A percentile compares a stretch with the other conserved stretches of the same genome.
These are phyloP conservation scores for Exophiala phaeomuriformis DNA, from an alignment of 2,329 filamentous ascomycete genomes.

Conservation along the genomic window DNA sequence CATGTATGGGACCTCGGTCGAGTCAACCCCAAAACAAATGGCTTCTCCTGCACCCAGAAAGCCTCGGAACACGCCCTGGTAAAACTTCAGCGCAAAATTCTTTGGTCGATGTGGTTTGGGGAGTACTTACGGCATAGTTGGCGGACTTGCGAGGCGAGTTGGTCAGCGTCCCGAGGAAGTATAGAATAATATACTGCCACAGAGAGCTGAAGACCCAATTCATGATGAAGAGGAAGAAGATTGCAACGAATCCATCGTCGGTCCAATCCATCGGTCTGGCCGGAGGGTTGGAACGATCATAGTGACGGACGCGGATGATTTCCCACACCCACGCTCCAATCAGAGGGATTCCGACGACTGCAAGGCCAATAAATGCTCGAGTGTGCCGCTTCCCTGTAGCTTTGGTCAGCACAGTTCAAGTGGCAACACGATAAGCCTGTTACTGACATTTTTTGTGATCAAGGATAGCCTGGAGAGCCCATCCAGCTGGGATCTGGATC, in stretches of 20 bases:
- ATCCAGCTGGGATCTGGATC: constrained; percentile 30
- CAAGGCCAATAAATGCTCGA: constrained; percentile 12
- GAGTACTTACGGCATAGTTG: constrained; percentile 9
- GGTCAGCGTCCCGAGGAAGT: constrained; percentile 11
- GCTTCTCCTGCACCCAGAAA: constrained; percentile 11
- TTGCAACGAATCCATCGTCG: constrained; percentile 6
- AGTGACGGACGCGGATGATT: constrained; percentile 7
- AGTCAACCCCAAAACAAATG: constrained; percentile 14
- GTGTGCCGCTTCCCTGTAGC: constrained; percentile 3
- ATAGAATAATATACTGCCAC: constrained; percentile 10
- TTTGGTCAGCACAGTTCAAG: background rate
- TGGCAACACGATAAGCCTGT: background rate
- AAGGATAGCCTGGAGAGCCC: constrained; percentile 19
- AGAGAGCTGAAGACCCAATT: constrained; percentile 4
- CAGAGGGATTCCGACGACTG: constrained; percentile 3
- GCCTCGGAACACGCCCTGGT: constrained; percentile 7
- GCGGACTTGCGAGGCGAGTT: constrained; percentile 11
- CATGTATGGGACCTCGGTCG: constrained; percentile 8
- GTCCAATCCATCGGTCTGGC: constrained; percentile 10
- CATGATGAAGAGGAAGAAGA: constrained; percentile 12
- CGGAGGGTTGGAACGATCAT: constrained; percentile 4
- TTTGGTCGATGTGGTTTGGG: background rate
- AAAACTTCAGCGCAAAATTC: background rate
- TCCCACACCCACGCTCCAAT: constrained; percentile 10
- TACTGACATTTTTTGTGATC: constrained; percentile 8